Evolutionary conservation across 139 green algal genomes (phyloP).

Genomic region (Auxenochlorella protothecoides): DNA sequence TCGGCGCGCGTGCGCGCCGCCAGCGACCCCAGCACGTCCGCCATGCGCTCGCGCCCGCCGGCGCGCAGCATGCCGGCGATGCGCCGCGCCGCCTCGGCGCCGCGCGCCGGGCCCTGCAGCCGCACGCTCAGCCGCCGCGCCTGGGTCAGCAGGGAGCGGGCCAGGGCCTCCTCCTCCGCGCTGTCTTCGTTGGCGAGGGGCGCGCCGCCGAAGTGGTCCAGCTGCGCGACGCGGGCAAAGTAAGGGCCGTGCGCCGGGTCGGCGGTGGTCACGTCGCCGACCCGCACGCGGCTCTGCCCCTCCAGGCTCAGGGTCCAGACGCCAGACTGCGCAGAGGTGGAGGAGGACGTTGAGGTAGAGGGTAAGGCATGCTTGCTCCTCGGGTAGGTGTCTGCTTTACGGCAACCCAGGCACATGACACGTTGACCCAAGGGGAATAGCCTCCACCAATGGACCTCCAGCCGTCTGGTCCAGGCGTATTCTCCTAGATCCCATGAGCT

Average conservation of each 20-base stretch:
- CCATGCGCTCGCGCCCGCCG: neutral
- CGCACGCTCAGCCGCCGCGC: neutral
- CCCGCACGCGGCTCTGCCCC: slow-evolving; percentile 12
- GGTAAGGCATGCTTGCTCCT: neutral
- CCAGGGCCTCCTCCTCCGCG: neutral
- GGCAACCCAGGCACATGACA: neutral
- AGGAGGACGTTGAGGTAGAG: neutral
- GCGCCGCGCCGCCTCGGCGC: neutral
- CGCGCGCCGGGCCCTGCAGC: slow-evolving; percentile 9
- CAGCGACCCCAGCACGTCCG: slow-evolving; percentile 17
- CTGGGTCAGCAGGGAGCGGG: neutral
- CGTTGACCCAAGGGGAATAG: no score
- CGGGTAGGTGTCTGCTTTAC: neutral
- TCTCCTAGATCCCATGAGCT: no score
- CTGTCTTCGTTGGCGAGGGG: no score
- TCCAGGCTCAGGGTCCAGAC: slow-evolving; percentile 15
- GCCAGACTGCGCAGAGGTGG: neutral
- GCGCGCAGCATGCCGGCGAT: neutral
- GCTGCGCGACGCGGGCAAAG: slow-evolving; percentile 12
- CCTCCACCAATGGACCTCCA: no score
- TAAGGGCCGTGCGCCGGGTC: neutral
- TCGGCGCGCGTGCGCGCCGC: slow-evolving; percentile 2
- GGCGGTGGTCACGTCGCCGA: slow-evolving; percentile 7
- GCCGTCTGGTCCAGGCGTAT: no score
- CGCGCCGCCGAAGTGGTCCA: slow-evolving; percentile 10